Base-by-base conservation (phyloP, 257 asterid genomes). In the Gynochthodes officinalis region DNA sequence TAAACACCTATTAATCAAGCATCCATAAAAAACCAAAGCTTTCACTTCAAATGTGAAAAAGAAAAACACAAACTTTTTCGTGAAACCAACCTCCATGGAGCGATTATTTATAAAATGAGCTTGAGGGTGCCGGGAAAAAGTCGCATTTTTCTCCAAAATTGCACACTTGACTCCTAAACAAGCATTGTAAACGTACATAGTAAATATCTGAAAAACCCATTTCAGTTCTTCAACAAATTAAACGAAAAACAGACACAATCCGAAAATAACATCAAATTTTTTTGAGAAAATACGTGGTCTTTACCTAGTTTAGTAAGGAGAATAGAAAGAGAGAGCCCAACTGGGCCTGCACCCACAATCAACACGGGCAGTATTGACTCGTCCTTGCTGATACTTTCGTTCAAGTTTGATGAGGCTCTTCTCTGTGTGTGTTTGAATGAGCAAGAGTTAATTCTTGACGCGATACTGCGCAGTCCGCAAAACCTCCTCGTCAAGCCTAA, bases 281-380 rank as follows among this genome's bases (percentile, higher is more conserved):
- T 35, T 16, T 28, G 5, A 42, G 5, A 13, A 32, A 55, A 32
- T 39, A 66, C 30, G 14, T 7, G 37, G 0, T 40, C 1, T 19
- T 16, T 57, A 94, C 98, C 98, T 63, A 94, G 77, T 82, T 88
- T 94, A 25, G 96, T 85, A 9, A 94, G 96, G 66, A 94, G 91
- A 70, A 89, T 77, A 30, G 97, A 89, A 54, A 94, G 96, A 76
- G 84, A 82, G 39, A 94, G 89, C 46, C 97, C 99, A 79, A 94
- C 97, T 5, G 99, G 99, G 62, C 99, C 99, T 4, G 96, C 99
- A 46, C 99, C 99, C 7, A 94, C 84, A 73, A 94, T 94, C 83
- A 94, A 80, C 28, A 94, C 99, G 0, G 97, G 97, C 75, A 87
- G 69, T 63, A 79, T 74, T 35, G 91, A 82, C 66, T 79, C 88